Evolutionary conservation across 2,329 filamentous ascomycete genomes (phyloP).

Genomic region (Paecilomyces niveus): DNA sequence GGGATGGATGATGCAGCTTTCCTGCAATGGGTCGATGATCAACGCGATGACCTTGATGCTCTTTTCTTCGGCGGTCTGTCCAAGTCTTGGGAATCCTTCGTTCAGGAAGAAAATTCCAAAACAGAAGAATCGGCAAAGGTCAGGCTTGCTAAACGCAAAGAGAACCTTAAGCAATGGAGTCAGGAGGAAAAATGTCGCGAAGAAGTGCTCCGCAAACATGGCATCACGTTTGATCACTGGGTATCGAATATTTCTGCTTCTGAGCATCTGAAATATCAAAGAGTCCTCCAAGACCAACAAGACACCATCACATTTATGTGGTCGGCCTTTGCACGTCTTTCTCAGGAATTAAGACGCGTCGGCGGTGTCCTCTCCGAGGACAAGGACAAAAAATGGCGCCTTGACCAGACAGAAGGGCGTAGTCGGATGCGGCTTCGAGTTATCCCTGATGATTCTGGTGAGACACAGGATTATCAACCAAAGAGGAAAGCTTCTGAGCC

Average conservation of each 20-base stretch:
- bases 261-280: constrained; percentile 85
- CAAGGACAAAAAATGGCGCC: constrained; percentile 68
- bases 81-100: constrained; percentile 82
- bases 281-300: constrained; percentile 84
- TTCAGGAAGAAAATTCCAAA: constrained; percentile 69
- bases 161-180: constrained; percentile 76
- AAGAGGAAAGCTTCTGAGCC: constrained; percentile 64
- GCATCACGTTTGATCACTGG: constrained; percentile 82
- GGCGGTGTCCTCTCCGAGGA: constrained; percentile 71
- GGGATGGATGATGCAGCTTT: constrained; percentile 87
- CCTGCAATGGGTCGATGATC: constrained; percentile 77
- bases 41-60: constrained; percentile 68
- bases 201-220: constrained; percentile 70
- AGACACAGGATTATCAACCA: constrained; percentile 71
- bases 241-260: constrained; percentile 91
- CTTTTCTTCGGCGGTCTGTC: constrained; percentile 78
- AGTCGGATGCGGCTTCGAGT: constrained; percentile 90
- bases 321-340: constrained; percentile 69
- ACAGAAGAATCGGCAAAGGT: constrained; percentile 68
- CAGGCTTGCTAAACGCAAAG: constrained; percentile 68
- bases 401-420: constrained; percentile 90
- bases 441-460: constrained; percentile 65
- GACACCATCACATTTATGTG: constrained; percentile 76
- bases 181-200: constrained; percentile 61
- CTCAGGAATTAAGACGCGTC: constrained; percentile 68